Percentiles rank a stretch among this genome's conserved stretches.
phyloP scores from a whole-genome alignment of 169 alveolate genomes.

The Plasmodium falciparum region DNA sequence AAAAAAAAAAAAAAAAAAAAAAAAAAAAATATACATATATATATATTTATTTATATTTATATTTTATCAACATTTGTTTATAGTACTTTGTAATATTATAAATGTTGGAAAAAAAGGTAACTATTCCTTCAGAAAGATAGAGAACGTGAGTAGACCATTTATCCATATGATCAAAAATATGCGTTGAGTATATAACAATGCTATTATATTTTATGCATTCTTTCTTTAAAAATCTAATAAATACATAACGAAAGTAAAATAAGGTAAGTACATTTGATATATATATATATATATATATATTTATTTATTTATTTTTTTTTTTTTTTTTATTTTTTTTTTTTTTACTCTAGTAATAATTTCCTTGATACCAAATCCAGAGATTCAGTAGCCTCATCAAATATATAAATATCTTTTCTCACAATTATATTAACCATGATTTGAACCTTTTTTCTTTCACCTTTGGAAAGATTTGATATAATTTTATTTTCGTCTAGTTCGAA shows the following conservation, averaged over 20 bases:
- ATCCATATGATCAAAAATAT: constrained; percentile 69
- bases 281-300: neutral
- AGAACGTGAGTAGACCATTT: constrained; percentile 72
- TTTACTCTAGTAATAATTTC: constrained; percentile 65
- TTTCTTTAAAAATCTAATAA: constrained; percentile 50
- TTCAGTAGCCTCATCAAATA: constrained; percentile 75
- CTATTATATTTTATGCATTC: constrained; percentile 61
- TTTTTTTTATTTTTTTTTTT: too few relatives aligned
- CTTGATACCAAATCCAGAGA: constrained; percentile 68
- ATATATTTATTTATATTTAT: neutral
- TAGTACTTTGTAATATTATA: constrained; percentile 27
- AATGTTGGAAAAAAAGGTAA: constrained; percentile 49
- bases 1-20: neutral
- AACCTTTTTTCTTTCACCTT: constrained; percentile 73
- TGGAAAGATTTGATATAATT: constrained; percentile 45
- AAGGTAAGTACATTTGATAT: neutral
- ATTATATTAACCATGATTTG: constrained; percentile 61
- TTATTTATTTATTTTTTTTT: neutral
- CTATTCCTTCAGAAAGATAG: constrained; percentile 55
- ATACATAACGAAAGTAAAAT: too few relatives aligned
- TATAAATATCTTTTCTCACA: constrained; percentile 66
- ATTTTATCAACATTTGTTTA: neutral
- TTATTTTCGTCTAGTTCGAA: constrained; percentile 63
- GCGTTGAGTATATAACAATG: constrained; percentile 71
- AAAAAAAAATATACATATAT: neutral